Conservation (phyloP, 768 basidiomycete species). For the Solioccasus polychromus region DNA sequence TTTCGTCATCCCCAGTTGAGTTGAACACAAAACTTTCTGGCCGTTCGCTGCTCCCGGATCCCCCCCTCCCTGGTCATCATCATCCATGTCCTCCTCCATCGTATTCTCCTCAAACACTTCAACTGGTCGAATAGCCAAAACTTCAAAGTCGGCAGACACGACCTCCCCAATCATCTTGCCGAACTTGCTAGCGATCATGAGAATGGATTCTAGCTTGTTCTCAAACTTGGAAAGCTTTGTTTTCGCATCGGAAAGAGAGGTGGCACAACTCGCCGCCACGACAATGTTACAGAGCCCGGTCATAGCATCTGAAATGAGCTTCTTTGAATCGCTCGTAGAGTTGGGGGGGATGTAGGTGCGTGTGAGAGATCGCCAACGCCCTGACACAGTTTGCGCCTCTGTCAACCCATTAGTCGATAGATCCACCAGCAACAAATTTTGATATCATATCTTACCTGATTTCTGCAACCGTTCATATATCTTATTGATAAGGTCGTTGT, state of each 20-base stretch:
- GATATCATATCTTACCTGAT: neutral
- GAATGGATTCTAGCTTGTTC: constrained; percentile 3
- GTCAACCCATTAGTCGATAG: neutral
- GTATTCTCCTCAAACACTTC: constrained; percentile 3
- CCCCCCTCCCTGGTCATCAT: neutral
- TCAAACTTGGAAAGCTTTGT: constrained; percentile 2
- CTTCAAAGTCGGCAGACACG: constrained; percentile 8
- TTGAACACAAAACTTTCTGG: neutral
- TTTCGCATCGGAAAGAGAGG: neutral
- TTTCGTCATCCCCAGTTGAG: neutral
- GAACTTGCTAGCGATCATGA: constrained; percentile 2
- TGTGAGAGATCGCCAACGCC: constrained; percentile 13
- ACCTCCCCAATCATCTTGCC: constrained; percentile 9
- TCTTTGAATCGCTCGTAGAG: neutral
- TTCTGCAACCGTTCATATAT: constrained; percentile 10
- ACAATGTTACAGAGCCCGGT: constrained; percentile 6
- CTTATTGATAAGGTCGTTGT: neutral
- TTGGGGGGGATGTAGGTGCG: constrained; percentile 2
- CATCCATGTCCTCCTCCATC: constrained; percentile 11
- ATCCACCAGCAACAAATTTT: neutral
- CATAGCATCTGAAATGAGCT: neutral
- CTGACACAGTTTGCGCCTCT: constrained; percentile 11
- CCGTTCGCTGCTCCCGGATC: neutral
- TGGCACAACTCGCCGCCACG: constrained; percentile 7
- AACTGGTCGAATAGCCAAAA: neutral